Base-by-base conservation (phyloP, 148 eudicot genomes). In the Rhododendron simsii region DNA sequence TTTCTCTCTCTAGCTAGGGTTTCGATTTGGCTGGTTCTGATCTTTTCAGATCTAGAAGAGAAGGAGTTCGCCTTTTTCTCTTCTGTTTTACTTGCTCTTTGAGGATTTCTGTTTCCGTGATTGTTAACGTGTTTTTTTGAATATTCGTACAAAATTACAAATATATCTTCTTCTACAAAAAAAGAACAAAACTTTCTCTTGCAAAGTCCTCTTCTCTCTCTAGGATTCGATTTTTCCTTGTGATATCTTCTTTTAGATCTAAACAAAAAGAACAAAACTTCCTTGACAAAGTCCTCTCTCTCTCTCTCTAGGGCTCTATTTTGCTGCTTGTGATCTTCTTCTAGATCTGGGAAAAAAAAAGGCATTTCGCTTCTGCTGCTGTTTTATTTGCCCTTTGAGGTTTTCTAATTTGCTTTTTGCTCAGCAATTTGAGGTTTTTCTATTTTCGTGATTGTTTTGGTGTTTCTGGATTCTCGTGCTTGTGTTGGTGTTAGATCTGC, bases 401-500 rank as follows among this genome's bases (percentile, higher is more conserved):
- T 20, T 90, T 90, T 78, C 90, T 86, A 39, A 89, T 90, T 89
- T 81, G 21, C 16, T 55, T 55, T 16, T 55, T 55, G 61, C 61
- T 55, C 61, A 55, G 61, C 14, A 51, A 51, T 83, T 50, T 81
- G 16, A 45, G n/a, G 30, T 13, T 90, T 90, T 55, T 78, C 92
- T 87, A 50, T 90, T 90, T 90, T 84, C 50, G 89, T 90, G 92
- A 89, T 50, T 89, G 86, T 86, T 45, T 90, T 55, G 85, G 85
- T 50, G 87, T 83, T 87, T 86, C 55, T 90, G 78, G 91, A 88
- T 71, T 83, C 84, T 81, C 59, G 90, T 90, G 88, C 88, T 84
- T 8, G 78, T 82, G 87, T 79, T 87, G 87, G 69, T 89, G 92
- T 84, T 91, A 90, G 92, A 91, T 91, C 92, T 91, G 92, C 90